These are phyloP conservation scores for Saksenaea oblongispora DNA, from an alignment of 371 early-diverging fungal genomes.

Conservation along the genomic window DNA sequence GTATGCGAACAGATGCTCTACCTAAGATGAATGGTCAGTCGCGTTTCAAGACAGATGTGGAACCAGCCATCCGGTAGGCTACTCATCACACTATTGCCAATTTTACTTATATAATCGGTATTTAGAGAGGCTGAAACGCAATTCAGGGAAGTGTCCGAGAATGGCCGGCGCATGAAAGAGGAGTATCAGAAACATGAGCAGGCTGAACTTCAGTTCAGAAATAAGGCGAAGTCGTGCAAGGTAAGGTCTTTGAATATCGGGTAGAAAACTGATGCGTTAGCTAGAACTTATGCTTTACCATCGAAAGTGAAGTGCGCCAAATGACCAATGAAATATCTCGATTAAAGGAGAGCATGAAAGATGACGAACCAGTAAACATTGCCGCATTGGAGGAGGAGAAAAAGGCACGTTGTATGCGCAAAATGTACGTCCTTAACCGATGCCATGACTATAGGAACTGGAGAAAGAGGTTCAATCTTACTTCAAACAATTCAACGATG, in stretches of 20 bases:
- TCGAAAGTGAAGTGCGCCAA: constrained; percentile 2
- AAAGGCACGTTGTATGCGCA: constrained; percentile 23
- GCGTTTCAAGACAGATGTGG: constrained; percentile 48
- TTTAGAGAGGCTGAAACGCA: constrained; percentile 1
- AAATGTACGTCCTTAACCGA: background rate
- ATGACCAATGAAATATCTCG: background rate
- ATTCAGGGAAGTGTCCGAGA: background rate
- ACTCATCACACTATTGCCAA: background rate
- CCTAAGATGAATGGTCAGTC: constrained; percentile 37
- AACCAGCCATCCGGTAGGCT: constrained; percentile 40
- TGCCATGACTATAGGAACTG: background rate
- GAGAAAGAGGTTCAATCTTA: background rate
- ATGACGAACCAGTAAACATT: constrained; percentile 69
- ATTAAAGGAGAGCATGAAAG: constrained; percentile 33
- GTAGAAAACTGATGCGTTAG: background rate
- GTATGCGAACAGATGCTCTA: constrained; percentile 47
- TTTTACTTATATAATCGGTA: background rate
- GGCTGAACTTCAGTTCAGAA: background rate
- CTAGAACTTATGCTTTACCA: background rate
- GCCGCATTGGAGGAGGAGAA: constrained; percentile 53
- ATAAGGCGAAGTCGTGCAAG: background rate
- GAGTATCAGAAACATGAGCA: background rate
- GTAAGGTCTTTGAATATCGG: background rate
- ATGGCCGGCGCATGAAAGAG: background rate
- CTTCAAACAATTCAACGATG: background rate